Conservation (phyloP, 169 alveolate genomes). For the Plasmodium ovale region DNA sequence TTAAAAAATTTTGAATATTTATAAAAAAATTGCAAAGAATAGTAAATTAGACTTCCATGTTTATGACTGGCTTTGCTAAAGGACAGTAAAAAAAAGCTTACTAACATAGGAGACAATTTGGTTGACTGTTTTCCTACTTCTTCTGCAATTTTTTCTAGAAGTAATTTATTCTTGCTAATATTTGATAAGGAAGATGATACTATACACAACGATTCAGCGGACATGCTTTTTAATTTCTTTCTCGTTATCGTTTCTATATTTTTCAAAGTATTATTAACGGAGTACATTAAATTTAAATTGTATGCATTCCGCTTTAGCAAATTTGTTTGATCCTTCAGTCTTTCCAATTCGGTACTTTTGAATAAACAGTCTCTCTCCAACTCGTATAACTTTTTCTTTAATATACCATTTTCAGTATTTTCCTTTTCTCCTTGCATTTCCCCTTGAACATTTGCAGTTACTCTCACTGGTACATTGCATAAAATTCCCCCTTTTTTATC, state of each 20-base stretch:
- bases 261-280: slow-evolving; percentile 36
- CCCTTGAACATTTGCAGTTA: neutral
- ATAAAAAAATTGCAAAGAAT: slow-evolving; percentile 77
- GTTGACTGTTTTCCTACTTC: slow-evolving; percentile 82
- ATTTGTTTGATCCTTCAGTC: slow-evolving; percentile 38
- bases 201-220: slow-evolving; percentile 62
- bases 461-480: neutral
- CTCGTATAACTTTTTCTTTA: slow-evolving; percentile 12
- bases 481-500: neutral
- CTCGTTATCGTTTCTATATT: slow-evolving; percentile 52
- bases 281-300: slow-evolving; percentile 49
- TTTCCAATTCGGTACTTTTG: slow-evolving; percentile 29
- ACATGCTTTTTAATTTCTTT: slow-evolving; percentile 52
- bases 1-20: slow-evolving; percentile 59
- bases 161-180: slow-evolving; percentile 49
- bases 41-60: slow-evolving; percentile 84
- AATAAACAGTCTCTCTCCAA: slow-evolving; percentile 18
- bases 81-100: slow-evolving; percentile 81
- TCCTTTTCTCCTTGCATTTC: neutral
- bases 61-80: slow-evolving; percentile 81
- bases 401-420: neutral
- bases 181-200: slow-evolving; percentile 46
- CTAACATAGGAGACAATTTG: slow-evolving; percentile 80
- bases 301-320: slow-evolving; percentile 28
- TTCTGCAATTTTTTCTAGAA: slow-evolving; percentile 81